Base-by-base conservation (phyloP, 768 basidiomycete species). In the Calocera viscosa region DNA sequence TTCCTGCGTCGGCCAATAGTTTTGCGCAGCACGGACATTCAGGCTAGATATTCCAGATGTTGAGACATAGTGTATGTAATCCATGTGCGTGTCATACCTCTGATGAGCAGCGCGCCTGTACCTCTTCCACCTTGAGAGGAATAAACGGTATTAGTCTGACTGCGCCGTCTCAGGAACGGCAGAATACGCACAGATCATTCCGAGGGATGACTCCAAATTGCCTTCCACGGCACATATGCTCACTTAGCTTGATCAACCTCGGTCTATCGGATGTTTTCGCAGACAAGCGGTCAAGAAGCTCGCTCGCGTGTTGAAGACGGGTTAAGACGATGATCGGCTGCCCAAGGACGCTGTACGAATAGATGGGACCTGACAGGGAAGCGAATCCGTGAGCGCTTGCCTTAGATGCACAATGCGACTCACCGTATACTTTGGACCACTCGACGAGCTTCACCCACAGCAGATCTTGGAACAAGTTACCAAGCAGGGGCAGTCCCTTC, bases 381-480 rank as follows among this genome's bases (percentile, higher is more conserved):
- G 5, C 35, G 35, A 5, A 14, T 38, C 35, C 35, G 35, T 14
- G 35, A 14, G 35, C 5, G 19, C 19, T 3, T 7, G 19, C 43
- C 43, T 8, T 8, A 19, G 43, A 47, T 5, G 43, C 43, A 47
- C 3, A 19, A 7, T 3, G 43, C 24, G 1, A 67, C 72, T 22
- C 70, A 79, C 85, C 85, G 69, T 80, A 86, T 72, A 73, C 75
- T 68, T 82, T 79, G 1, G 83, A 79, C 80, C 85, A 81, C 22
- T 78, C 75, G 19, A 82, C 76, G 69, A 83, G 85, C 0, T 78
- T 81, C 24, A 81, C 66, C 84, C 84, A 85, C 67, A 79, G 80
- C 69, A 79, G 75, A 35, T 79, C 77, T 68, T 83, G 81, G 26
- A 83, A 74, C 14, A 82, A 69, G 69, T 82, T 85, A 12, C 84